Base-by-base conservation (phyloP, 108 stramenopile genomes). In the Fistulifera solaris region DNA sequence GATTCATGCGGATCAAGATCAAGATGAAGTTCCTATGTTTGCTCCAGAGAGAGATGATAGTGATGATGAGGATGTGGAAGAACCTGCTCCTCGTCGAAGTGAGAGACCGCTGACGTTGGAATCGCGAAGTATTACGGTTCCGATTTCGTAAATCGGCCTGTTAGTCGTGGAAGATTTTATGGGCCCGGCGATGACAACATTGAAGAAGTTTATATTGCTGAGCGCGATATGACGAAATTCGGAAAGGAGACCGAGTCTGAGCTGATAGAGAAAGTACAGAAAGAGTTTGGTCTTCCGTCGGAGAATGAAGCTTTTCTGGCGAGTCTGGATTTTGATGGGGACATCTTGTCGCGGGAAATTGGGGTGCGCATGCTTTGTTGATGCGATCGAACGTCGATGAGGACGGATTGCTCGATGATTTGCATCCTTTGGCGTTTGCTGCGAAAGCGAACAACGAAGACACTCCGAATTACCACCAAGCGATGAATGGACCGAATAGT, bases 371-470 rank as follows among this genome's bases (percentile, higher is more conserved):
- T 21, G 25, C n/a, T 26, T 39, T 24, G 16, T 21, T 25, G 23
- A 22, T 25, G 21, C 21, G 25, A 8, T 4, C 5, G 25, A 22
- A 52, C 8, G 8, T 8, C 18, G 31, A 35, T 35, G 31, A 35
- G 8, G 31, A 35, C 8, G 50, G 50, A 2, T 52, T 48, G 35
- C 59, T 40, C 23, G 58, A 27, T 45, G 51, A 38, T 12, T 39
- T 17, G 38, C 38, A 54, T 25, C 54, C 54, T 2, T 39, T 54
- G 16, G 31, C 54, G 3, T 39, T 58, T 0, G 48, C 67, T 31
- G 61, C 63, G 4, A 75, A 75, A 17, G 52, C 54, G 18, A 52
- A 67, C 48, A 62, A 51, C 40, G 56, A 59, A 43, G 74, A 75
- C 40, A 67, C 59, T 40, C 73, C 69, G 1, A 51, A 17, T 6